Conservation (phyloP, 2,329 filamentous ascomycete species). For the Penicillium sp. region DNA sequence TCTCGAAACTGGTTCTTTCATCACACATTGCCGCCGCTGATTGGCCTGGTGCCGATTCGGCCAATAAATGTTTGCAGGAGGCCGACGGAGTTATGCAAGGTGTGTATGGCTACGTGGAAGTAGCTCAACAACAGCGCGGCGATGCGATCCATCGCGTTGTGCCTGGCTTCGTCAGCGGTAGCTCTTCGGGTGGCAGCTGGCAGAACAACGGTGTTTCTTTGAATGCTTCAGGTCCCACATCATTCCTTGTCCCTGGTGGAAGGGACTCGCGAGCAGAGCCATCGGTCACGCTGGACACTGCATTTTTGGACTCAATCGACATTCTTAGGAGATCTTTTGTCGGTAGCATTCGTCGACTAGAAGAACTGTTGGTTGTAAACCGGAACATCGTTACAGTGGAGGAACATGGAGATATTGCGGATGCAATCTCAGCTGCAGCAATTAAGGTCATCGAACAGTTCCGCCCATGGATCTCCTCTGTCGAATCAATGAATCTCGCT, state of each 20-base stretch:
- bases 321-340: constrained; percentile 81
- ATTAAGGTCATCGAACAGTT: constrained; percentile 83
- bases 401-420: constrained; percentile 75
- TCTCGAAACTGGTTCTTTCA: constrained; percentile 97
- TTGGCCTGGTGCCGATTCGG: constrained; percentile 89
- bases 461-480: constrained; percentile 80
- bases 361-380: constrained; percentile 73
- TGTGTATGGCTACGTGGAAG: constrained; percentile 94
- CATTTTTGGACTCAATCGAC: constrained; percentile 77
- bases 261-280: constrained; percentile 72
- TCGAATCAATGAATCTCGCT: constrained; percentile 89
- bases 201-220: constrained; percentile 62
- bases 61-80: constrained; percentile 92
- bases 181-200: constrained; percentile 82
- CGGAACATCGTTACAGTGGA: constrained; percentile 79
- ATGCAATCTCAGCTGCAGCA: constrained; percentile 75
- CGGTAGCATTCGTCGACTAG: constrained; percentile 80
- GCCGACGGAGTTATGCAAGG: constrained; percentile 94
- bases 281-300: constrained; percentile 69
- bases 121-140: constrained; percentile 86
- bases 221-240: constrained; percentile 62
- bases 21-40: constrained; percentile 97
- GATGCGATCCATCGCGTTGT: constrained; percentile 91
- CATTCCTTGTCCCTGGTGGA: constrained; percentile 83
- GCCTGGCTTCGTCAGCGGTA: constrained; percentile 89